Evolutionary conservation across 345 rosid genomes (phyloP), one percentile per base, ranked within the genome.

Genomic region (Eucalyptus paniculata): DNA sequence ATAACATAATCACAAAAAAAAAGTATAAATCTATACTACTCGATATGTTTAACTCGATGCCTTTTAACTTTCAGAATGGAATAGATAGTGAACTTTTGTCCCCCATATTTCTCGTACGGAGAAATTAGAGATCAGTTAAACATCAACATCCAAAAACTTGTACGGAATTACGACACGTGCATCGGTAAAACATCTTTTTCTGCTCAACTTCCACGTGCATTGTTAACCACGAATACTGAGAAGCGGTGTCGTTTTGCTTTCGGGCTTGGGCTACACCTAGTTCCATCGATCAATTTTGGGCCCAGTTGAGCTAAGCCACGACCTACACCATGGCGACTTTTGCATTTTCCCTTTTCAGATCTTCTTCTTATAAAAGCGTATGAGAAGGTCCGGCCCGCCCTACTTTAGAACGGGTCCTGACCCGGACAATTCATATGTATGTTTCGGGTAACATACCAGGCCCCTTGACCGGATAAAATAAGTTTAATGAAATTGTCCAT

Each of bases 1-100:
- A 11, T 5, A 0, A 58, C 2, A 24, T 11, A 58, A 58, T 26
- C 28, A 10, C 0, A 56, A 0, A 4, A 10, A 24, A 0, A 58
- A 10, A 26, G 30, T 26, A 6, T 11, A 12, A 26, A 26, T 26
- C 32, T 6, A 26, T 3, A 12, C 2, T 7, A 26, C n/a, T 60
- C 4, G 3, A 12, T 60, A 28, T 12, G 6, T 12, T 60, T 60
- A 26, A 12, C 15, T 60, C 0, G 1, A 12, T 2, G 14, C 32
- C 0, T 60, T 60, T 28, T 60, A 6, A 28, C 17, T 12, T 28
- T 28, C 2, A 0, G 69, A 7, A 28, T 0, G 2, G 4, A 12
- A 30, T 32, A 0, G 6, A 8, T 8, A 9, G 11, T 32, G 3
- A 7, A 32, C 2, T 32, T 67, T 16, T 67, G 21, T 32, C 5